Base-by-base conservation (phyloP, 2,329 filamentous ascomycete genomes). In the Colletotrichum higginsianum region DNA sequence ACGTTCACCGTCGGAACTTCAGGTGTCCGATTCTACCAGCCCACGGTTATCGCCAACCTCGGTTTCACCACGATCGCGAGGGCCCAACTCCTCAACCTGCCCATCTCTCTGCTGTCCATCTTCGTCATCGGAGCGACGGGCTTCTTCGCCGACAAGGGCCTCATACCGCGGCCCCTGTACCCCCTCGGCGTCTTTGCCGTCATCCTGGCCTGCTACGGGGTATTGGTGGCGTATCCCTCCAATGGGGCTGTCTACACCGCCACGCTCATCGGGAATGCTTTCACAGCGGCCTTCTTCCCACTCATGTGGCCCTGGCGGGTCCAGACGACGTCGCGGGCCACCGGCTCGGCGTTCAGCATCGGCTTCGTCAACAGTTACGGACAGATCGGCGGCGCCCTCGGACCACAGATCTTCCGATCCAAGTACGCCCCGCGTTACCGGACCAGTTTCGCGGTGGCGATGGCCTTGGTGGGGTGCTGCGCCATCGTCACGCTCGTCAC, bases 221-320 rank as follows among this genome's bases (percentile, higher is more conserved):
- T 86, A 0, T 76, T 87, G 16, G 80, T 84, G 9, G 83, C 80
- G 0, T 87, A 84, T 72, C 84, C 85, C 2, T 84, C 77, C 74
- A 83, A 79, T 44, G 85, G 84, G 7, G 85, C 78, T 2, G 82
- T 87, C 0, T 87, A 87, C 57, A 83, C 85, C 0, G 85, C 84
- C 0, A 86, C 84, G 0, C 72, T 86, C 30, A 82, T 87, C 38
- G 84, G 80, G 7, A 83, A 83, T 55, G 82, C 81, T 0, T 79
- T 85, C 13, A 80, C 83, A 1, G 77, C 80, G 2, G 80, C 82
- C 1, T 86, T 84, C 82, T 87, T 80, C 72, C 83, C 85, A 0
- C 80, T 86, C 69, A 87, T 87, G 85, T 86, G 86, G 86, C 85
- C 85, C 13, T 87, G 85, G 85, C 82, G 85, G 4, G 84, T 86